Conservation (phyloP, 208 protist species). For the Leptomonas pyrrhocoris region DNA sequence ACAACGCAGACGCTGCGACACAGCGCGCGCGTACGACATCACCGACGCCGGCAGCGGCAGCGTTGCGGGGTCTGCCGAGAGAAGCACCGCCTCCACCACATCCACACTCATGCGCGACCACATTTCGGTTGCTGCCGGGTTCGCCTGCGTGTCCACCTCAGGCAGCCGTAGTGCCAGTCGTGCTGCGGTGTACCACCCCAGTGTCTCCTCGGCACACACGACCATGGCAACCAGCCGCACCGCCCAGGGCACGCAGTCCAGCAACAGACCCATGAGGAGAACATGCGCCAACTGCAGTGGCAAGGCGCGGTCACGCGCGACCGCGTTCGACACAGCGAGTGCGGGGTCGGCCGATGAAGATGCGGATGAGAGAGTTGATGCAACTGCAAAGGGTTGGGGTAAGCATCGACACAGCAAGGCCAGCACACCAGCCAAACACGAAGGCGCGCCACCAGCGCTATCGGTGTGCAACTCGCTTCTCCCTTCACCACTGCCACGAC, state of each 20-base stretch:
- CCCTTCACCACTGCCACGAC: background rate
- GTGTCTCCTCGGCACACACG: constrained; percentile 16
- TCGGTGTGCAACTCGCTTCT: background rate
- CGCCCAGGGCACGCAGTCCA: constrained; percentile 34
- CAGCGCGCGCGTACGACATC: constrained; percentile 9
- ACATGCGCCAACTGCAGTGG: constrained; percentile 78
- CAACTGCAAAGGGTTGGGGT: background rate
- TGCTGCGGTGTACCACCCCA: constrained; percentile 18
- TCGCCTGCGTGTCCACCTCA: background rate
- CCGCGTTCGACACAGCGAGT: background rate
- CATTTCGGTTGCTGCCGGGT: background rate
- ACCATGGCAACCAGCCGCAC: constrained; percentile 33
- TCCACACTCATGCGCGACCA: constrained; percentile 19
- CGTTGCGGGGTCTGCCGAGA: constrained; percentile 1
- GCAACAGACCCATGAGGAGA: constrained; percentile 59
- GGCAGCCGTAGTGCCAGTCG: background rate
- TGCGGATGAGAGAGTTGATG: background rate
- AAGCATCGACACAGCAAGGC: constrained; percentile 26
- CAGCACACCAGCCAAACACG: constrained; percentile 18
- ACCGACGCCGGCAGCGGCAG: constrained; percentile 21
- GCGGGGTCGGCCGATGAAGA: background rate
- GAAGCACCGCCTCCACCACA: constrained; percentile 27
- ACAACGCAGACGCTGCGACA: constrained; percentile 9
- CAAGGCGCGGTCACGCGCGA: constrained; percentile 31
- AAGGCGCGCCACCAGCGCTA: background rate